These are phyloP conservation scores for Aspergillus brasiliensis DNA, from an alignment of 2,329 filamentous ascomycete genomes.

Conservation along the genomic window DNA sequence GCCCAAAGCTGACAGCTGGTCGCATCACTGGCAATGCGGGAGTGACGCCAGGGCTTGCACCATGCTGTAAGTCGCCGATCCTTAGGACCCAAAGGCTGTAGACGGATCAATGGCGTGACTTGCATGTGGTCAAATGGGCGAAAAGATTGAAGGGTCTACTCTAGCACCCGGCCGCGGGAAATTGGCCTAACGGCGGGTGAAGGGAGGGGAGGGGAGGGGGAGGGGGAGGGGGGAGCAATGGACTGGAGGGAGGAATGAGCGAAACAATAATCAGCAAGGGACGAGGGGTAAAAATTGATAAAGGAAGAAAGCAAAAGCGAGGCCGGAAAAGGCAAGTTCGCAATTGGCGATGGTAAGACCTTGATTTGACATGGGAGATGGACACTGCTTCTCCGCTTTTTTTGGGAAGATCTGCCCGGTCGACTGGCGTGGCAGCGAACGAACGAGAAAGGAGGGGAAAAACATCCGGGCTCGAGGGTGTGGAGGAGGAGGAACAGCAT, in stretches of 20 bases:
- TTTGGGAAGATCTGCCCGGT: neutral
- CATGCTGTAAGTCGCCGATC: slow-evolving; percentile 10
- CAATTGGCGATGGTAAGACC: neutral
- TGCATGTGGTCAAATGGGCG: neutral
- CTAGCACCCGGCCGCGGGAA: neutral
- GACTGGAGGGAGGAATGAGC: neutral
- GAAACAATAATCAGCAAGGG: neutral
- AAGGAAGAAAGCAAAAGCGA: neutral
- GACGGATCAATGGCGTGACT: neutral
- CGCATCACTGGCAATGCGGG: slow-evolving; percentile 11
- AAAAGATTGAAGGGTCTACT: neutral
- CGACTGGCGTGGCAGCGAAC: neutral
- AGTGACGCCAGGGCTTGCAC: slow-evolving; percentile 12
- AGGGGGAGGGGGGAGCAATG: neutral
- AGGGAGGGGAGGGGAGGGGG: neutral
- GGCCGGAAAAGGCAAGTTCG: neutral
- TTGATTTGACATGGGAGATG: neutral
- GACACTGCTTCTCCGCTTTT: neutral
- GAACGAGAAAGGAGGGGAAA: neutral
- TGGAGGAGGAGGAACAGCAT: neutral
- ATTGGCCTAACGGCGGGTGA: neutral
- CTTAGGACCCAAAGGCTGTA: neutral
- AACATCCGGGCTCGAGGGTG: neutral
- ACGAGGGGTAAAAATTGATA: neutral
- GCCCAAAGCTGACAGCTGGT: slow-evolving; percentile 5